Evolutionary conservation across 2,329 filamentous ascomycete genomes (phyloP), one percentile per base, ranked within the genome.

Genomic region (Thelonectria blattea): DNA sequence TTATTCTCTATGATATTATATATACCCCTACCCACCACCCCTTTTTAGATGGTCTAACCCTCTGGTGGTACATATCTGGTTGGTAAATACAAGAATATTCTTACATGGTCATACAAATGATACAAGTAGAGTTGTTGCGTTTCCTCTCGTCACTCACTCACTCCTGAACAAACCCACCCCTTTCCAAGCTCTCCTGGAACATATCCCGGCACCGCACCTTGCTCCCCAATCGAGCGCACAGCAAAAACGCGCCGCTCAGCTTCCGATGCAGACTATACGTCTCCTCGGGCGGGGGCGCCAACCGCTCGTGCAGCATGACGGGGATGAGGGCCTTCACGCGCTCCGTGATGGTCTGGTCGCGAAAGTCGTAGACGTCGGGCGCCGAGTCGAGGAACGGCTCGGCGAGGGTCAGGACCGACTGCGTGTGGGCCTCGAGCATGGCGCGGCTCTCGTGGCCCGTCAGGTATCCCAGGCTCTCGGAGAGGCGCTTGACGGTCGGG

Each of bases 261-360:
- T 99, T 99, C 62, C 95, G 86, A 77, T 99, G 95, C 71, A 99
- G 78, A 74, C 90, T 94, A 73, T 99, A 99, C 53, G 95, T 99
- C 82, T 99, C 95, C 79, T 99, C 96, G 0, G 95, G 95, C 22
- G 96, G 95, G 22, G 95, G 94, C 15, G 92, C 88, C 18, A 99
- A 79, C 37, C 95, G 81, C 80, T 99, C 95, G 58, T 87, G 86
- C 48, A 99, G 83, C 95, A 99, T 99, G 54, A 96, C 81, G 15
- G 95, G 95, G 67, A 99, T 98, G 54, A 96, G 83, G 3, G 82
- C 85, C 71, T 93, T 88, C 58, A 99, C 94, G 46, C 96, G 85
- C 72, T 98, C 93, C 1, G 95, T 99, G 68, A 99, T 98, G 1
- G 94, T 99, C 81, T 99, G 95, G 71, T 94, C 88, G 61, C 86